These are phyloP conservation scores for Meripilus lineatus DNA, from an alignment of 1,284 basidiomycete species.

Conservation along the genomic window DNA sequence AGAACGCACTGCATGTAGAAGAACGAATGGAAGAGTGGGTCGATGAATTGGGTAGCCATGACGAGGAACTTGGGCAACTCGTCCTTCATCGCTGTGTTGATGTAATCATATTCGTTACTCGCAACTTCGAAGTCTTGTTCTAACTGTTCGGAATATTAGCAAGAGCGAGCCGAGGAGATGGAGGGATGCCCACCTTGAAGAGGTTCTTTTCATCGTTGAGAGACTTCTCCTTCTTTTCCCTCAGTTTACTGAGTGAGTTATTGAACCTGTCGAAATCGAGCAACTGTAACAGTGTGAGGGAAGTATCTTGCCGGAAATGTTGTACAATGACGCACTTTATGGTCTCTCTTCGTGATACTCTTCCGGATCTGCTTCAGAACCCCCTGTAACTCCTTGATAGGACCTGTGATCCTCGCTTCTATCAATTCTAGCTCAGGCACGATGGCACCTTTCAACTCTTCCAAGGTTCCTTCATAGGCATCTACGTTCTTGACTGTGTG, in stretches of 20 bases:
- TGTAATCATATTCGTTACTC: constrained; percentile 94
- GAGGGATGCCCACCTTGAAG: constrained; percentile 66
- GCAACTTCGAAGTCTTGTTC: constrained; percentile 98
- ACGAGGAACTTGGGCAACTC: constrained; percentile 92
- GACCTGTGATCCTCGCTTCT: constrained; percentile 80
- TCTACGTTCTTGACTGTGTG: constrained; percentile 80
- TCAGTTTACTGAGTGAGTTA: constrained; percentile 90
- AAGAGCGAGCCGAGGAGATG: not conserved
- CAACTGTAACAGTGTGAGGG: constrained; percentile 43
- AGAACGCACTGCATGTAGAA: constrained; percentile 98
- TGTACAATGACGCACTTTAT: constrained; percentile 63
- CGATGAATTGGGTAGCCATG: constrained; percentile 86
- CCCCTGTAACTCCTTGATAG: constrained; percentile 84
- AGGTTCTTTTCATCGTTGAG: constrained; percentile 92
- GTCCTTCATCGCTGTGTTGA: constrained; percentile 89
- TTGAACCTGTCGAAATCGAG: constrained; percentile 96
- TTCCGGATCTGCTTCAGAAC: constrained; percentile 91
- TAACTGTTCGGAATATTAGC: constrained; percentile 49
- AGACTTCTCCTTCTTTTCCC: constrained; percentile 97
- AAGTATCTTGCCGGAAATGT: not conserved
- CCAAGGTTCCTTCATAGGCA: constrained; percentile 70
- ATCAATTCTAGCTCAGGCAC: constrained; percentile 95
- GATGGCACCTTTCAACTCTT: constrained; percentile 77
- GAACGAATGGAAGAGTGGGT: constrained; percentile 96
- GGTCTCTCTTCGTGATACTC: constrained; percentile 93